Base-by-base conservation (phyloP, 352 stramenopile species). In the Phytophthora foliorum region DNA sequence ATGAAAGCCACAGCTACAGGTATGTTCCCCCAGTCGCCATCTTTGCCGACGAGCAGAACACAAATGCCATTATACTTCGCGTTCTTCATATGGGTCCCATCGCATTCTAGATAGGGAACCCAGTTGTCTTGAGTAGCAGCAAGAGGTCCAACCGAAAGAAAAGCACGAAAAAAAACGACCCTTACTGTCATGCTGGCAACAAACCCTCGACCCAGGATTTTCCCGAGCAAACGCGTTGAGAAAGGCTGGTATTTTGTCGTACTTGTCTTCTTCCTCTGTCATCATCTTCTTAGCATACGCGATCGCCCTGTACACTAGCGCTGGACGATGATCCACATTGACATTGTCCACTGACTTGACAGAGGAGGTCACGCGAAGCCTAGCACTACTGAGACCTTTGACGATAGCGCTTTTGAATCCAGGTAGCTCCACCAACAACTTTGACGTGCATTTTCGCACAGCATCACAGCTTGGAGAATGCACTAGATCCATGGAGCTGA, bases 101-200 rank as follows among this genome's bases (percentile, higher is more conserved):
- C 50, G 31, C 57, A 65, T 34, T 66, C n/a, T n/a, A 65, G 38
- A 10, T 45, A 10, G 10, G 57, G 57, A 5, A 52, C 36, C 57
- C 57, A 65, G n/a, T 57, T 57, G 17, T 57, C 36, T 50, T 65
- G 46, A 24, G 7, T n/a, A 3, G 59, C 49, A 7, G 59, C 22
- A 6, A 67, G 11, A 13, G 38, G 32, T 3, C 49, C 41, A 22
- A 58, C 9, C 17, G 19, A 27, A 27, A 53, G 17, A 27, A 67
- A 67, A 2, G n/a, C 32, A n/a, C 50, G 9, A 7, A 49, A 67
- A n/a, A 59, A 59, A 59, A 27, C 49, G 49, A 8, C 58, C 38
- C 24, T 53, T 24, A n/a, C 16, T 51, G 36, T 65, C 57, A 1
- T 52, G 46, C 14, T 52, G 46, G 21, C 34, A 57, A 19, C 34